Percentiles rank a stretch among this genome's conserved stretches.
phyloP scores from a whole-genome alignment of 768 basidiomycete species.

The Lactifluus hygrophoroides region DNA sequence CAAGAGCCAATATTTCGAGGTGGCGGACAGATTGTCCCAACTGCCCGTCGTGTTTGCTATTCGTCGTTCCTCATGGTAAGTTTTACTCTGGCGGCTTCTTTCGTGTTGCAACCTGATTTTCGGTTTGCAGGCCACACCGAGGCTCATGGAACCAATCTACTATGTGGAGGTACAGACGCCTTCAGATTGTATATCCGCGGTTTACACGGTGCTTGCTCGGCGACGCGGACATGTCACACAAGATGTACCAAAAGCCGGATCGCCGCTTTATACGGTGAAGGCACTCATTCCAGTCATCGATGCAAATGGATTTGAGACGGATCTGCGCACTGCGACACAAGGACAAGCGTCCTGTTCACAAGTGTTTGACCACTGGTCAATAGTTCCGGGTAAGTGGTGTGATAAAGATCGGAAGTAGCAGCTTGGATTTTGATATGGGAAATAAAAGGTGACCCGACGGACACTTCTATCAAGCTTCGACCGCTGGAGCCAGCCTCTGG shows the following conservation, averaged over 20 bases:
- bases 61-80: conserved; percentile 97
- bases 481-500: conserved; percentile 97
- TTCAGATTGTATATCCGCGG: conserved; percentile 96
- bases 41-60: conserved; percentile 97
- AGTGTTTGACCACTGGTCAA: conserved; percentile 97
- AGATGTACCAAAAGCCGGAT: conserved; percentile 96
- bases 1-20: conserved; percentile 97
- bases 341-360: conserved; percentile 99
- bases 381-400: conserved; percentile 75
- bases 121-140: conserved; percentile 70
- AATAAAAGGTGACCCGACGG: conserved; percentile 88
- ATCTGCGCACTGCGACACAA: conserved; percentile 93
- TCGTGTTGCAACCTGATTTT: not conserved
- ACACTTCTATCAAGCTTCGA: conserved; percentile 91
- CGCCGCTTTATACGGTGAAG: conserved; percentile 95
- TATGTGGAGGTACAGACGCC: conserved; percentile 99
- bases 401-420: not conserved
- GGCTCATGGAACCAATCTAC: conserved; percentile 95
- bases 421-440: conserved; percentile 7
- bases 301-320: conserved; percentile 98
- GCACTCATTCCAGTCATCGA: conserved; percentile 98
- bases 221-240: conserved; percentile 99
- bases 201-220: conserved; percentile 97
- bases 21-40: conserved; percentile 97
- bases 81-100: conserved; percentile 6